Evolutionary conservation across 2,329 filamentous ascomycete species (phyloP).

Genomic region (Beauveria sp.): DNA sequence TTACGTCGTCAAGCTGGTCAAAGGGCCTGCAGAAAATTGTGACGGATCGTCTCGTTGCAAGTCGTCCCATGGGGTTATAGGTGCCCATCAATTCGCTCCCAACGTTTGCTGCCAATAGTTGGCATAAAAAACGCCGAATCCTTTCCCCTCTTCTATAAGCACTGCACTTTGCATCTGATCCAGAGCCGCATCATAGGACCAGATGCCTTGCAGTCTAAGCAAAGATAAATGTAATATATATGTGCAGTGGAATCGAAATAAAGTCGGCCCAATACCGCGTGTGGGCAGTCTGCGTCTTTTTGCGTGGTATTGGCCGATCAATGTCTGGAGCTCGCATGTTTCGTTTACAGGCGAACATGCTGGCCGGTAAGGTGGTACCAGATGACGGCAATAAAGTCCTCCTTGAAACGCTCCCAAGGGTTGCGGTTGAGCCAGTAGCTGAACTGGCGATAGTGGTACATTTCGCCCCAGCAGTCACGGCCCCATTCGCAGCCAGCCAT

Average conservation of each 20-base stretch:
- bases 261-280: not conserved
- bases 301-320: not conserved
- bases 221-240: conserved; percentile 1
- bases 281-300: not conserved
- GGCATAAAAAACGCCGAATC: conserved; percentile 3
- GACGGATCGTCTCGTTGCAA: not conserved
- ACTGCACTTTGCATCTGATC: not conserved
- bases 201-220: not conserved
- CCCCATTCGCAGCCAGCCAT: conserved; percentile 99
- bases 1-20: not conserved
- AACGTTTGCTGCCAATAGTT: not conserved
- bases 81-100: not conserved
- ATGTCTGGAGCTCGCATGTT: not conserved
- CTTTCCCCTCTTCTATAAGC: not conserved
- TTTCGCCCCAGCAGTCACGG: conserved; percentile 94
- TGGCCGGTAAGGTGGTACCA: conserved; percentile 59
- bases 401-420: conserved; percentile 69
- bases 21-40: not conserved
- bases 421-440: conserved; percentile 85
- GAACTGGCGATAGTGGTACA: conserved; percentile 89
- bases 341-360: conserved; percentile 45
- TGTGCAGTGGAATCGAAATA: conserved; percentile 13
- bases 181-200: not conserved
- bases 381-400: conserved; percentile 52
- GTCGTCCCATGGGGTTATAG: not conserved